Conservation (phyloP, 768 basidiomycete genomes). For the Amanita rubescens region DNA sequence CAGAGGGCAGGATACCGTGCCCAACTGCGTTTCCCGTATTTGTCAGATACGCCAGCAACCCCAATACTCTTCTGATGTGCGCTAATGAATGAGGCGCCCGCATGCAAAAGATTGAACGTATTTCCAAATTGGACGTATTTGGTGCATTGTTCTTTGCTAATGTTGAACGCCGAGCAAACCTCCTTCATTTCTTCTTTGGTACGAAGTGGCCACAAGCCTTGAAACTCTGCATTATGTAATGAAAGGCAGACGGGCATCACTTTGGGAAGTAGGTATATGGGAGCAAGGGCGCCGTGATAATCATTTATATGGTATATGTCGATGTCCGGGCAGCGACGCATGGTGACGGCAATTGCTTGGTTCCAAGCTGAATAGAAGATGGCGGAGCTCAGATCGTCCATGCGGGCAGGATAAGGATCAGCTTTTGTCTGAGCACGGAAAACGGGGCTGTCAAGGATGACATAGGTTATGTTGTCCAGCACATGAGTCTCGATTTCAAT, state of each 20-base stretch:
- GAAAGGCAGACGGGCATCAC: slow-evolving; percentile 87
- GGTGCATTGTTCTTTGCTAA: slow-evolving; percentile 91
- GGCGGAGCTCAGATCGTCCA: slow-evolving; percentile 94
- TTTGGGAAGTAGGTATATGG: slow-evolving; percentile 88
- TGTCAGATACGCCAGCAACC: slow-evolving; percentile 96
- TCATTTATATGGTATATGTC: slow-evolving; percentile 96
- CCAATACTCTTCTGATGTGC: slow-evolving; percentile 89
- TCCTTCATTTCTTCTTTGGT: slow-evolving; percentile 99
- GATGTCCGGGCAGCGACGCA: slow-evolving; percentile 77
- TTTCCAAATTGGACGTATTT: slow-evolving; percentile 98
- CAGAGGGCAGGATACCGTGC: slow-evolving; percentile 93
- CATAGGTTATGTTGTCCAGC: slow-evolving; percentile 92
- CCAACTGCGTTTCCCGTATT: slow-evolving; percentile 96
- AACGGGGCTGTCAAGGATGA: slow-evolving; percentile 90
- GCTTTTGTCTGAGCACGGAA: slow-evolving; percentile 96
- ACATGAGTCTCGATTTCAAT: slow-evolving; percentile 94
- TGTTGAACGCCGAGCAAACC: slow-evolving; percentile 96
- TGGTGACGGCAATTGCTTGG: slow-evolving; percentile 89
- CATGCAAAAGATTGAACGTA: slow-evolving; percentile 93
- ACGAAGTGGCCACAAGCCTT: slow-evolving; percentile 92
- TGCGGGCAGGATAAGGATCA: slow-evolving; percentile 92
- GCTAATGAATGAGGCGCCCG: slow-evolving; percentile 88
- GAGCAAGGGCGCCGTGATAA: slow-evolving; percentile 89
- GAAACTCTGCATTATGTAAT: slow-evolving; percentile 95
- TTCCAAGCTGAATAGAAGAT: slow-evolving; percentile 99